These are phyloP conservation scores for Cucurbita pepo DNA, from an alignment of 306 rosid species.

Conservation along the genomic window DNA sequence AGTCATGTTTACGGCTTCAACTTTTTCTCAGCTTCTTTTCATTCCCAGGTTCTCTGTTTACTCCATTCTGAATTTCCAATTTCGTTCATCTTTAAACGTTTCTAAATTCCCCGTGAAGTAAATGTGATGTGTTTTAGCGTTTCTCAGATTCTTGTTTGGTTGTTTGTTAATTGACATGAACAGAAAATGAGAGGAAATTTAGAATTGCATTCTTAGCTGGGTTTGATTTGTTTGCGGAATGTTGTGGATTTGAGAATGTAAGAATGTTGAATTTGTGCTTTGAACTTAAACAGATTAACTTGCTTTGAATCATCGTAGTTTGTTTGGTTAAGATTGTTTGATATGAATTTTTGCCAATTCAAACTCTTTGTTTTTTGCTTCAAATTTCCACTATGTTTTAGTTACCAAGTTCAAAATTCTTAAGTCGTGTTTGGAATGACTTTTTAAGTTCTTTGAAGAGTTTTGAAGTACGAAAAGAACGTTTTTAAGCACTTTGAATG, in stretches of 20 bases:
- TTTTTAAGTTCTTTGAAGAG: too few species aligned
- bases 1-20: constrained; percentile 38
- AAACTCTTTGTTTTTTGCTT: not conserved
- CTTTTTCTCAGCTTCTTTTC: constrained; percentile 41
- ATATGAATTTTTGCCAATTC: not conserved
- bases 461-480: too few species aligned
- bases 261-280: not conserved
- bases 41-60: constrained; percentile 46
- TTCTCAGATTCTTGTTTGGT: not conserved
- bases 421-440: not conserved
- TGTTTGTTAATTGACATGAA: not conserved
- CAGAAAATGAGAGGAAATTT: not conserved
- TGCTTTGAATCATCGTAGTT: constrained; percentile 2
- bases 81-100: not conserved
- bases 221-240: not conserved
- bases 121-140: not conserved
- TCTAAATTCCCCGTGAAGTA: not conserved
- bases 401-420: not conserved
- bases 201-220: not conserved
- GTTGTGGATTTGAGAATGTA: not conserved
- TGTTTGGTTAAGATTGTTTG: constrained; percentile 4
- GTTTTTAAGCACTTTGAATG: too few species aligned
- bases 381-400: not conserved
- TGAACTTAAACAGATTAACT: not conserved
- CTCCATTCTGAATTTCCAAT: not conserved